Evolutionary conservation across 164 flowering plant species (phyloP).

Genomic region (Vitis vinifera): ASM3070453v1 NC_081815.1:641001-641500

Average conservation of each 20-base stretch:
- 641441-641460: constrained; percentile 82
- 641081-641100: neutral
- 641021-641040: no score
- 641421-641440: constrained; percentile 55
- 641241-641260: constrained; percentile 86
- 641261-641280: constrained; percentile 57
- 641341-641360: neutral
- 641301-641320: constrained; percentile 82
- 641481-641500: constrained; percentile 92
- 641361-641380: neutral
- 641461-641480: constrained; percentile 68
- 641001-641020: no score
- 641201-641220: constrained; percentile 75
- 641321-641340: constrained; percentile 74
- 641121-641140: constrained; percentile 1
- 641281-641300: constrained; percentile 72
- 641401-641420: neutral
- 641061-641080: no score
- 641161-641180: constrained; percentile 85
- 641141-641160: neutral
- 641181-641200: constrained; percentile 81
- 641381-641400: neutral
- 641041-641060: no score
- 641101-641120: neutral
- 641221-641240: constrained; percentile 94